Base-by-base conservation (phyloP, 768 basidiomycete genomes). In the Sarcodon aspratus region DNA sequence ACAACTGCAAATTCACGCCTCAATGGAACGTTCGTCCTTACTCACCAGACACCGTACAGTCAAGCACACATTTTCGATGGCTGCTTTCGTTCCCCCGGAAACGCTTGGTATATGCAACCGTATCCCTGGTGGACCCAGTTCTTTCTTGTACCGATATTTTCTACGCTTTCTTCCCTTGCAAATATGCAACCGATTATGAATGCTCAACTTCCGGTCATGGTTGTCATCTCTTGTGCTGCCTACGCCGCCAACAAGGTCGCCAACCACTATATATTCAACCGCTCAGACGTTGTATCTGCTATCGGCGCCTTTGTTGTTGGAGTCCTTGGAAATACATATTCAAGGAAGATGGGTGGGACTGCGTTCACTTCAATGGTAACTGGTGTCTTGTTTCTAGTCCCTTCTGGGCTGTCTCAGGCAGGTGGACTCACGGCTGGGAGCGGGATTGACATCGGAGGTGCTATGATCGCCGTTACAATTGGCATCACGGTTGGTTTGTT, bases 341-440 rank as follows among this genome's bases (percentile, higher is more conserved):
- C 88, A 36, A 73, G 88, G 43, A 78, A 77, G 60, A 82, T 86
- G 75, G 76, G 83, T 7, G 89, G 88, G 7, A 91, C 88, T 3
- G 89, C 89, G 15, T 92, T 92, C 64, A 89, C 88, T 9, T 81
- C 81, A 2, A 93, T 93, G 90, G 86, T 91, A 36, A 85, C 89
- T 21, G 89, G 88, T 36, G 87, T 93, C 6, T 63, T 90, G 53
- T 89, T 93, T 64, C 68, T 92, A 51, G 87, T 93, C 21, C 90
- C 90, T 10, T 86, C 85, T 49, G 88, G 88, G 38, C 73, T 92
- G 44, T 87, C 90, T 8, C 85, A 89, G 63, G 85, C 86, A 1
- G 88, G 89, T 45, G 89, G 87, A 35, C 81, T 92, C 54, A 80
- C 84, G 5, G 84, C 84, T 3, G 87, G 85, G 15, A 80, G 78